Evolutionary conservation across 345 rosid species (phyloP), one percentile per base, ranked within the genome.

Genomic region (Populus davidiana): DNA sequence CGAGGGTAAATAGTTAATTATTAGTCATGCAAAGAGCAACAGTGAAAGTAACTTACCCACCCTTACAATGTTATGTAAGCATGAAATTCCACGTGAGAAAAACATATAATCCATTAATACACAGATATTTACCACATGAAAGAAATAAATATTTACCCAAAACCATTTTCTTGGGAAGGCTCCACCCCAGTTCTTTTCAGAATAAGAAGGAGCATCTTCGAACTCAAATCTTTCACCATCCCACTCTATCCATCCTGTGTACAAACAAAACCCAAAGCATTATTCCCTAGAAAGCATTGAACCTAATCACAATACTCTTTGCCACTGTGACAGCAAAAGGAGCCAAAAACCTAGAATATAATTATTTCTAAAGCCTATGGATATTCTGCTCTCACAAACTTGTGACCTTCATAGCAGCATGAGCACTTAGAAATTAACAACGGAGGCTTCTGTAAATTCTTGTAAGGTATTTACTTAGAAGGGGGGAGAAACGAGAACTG

Each of bases 171-270:
- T 90, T 68, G 98, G 99, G 85, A 95, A 95, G 78, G 87, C 97
- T 79, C 91, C 97, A 82, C 99, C 98, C 99, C 99, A 95, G 76
- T 95, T 93, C 89, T 95, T 95, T 78, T 95, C 99, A 13, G 98
- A 93, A 76, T 95, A 95, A 17, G 99, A 95, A 82, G 98, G 99
- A 38, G 96, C 98, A 80, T 95, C 89, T 69, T 86, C 75, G 78
- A 95, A 95, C 80, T 95, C 99, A 78, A 86, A 95, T 85, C 91
- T 88, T 84, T 95, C 91, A 80, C 87, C 97, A 70, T 85, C 99
- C 98, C 99, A 93, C 80, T 95, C 99, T 81, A 95, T 95, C 99
- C 99, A 95, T 70, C 99, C 98, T 95, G 89, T 59, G 76, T 74
- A 77, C 71, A 71, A 61, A 75, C 54, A 77, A 77, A 76, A 75